These are phyloP conservation scores for Suaeda aralocaspica DNA, from an alignment of 148 eudicot species.

Conservation along the genomic window DNA sequence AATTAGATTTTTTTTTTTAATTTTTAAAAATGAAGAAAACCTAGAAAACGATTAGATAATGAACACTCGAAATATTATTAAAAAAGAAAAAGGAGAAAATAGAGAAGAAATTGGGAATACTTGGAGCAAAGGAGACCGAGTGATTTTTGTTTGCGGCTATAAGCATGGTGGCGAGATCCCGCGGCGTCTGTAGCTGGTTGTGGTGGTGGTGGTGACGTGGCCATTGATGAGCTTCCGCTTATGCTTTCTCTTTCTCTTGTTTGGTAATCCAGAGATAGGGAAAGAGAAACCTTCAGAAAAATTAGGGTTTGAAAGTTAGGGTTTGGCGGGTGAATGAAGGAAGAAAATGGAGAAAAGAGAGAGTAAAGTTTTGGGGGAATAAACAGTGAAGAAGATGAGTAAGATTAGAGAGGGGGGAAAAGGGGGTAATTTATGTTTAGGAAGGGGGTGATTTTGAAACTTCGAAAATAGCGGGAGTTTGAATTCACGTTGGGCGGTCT, in stretches of 20 bases:
- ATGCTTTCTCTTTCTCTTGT: background rate
- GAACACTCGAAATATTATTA: background rate
- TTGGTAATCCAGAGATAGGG: background rate
- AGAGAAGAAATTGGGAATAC: slow-evolving; percentile 29
- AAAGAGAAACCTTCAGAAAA: background rate
- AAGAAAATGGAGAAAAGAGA: background rate
- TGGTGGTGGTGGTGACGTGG: slow-evolving; percentile 22
- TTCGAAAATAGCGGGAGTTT: slow-evolving; percentile 37
- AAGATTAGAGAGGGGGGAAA: background rate
- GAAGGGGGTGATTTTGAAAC: slow-evolving; percentile 31
- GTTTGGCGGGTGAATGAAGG: slow-evolving; percentile 11
- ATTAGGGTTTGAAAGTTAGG: slow-evolving; percentile 7
- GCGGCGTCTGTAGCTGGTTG: slow-evolving; percentile 26
- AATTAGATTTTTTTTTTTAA: background rate
- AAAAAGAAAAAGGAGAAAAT: background rate
- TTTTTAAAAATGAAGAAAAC: background rate
- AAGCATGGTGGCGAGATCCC: slow-evolving; percentile 50
- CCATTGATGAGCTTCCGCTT: slow-evolving; percentile 34
- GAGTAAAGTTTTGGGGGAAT: background rate
- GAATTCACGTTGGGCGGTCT: slow-evolving; percentile 15
- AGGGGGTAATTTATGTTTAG: background rate
- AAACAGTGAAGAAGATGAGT: no score
- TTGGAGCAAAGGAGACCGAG: slow-evolving; percentile 90
- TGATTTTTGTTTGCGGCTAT: slow-evolving; percentile 84
- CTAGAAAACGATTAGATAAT: slow-evolving; percentile 1